Conservation (phyloP, 2,329 filamentous ascomycete species). For the Aspergillus bombycis region DNA sequence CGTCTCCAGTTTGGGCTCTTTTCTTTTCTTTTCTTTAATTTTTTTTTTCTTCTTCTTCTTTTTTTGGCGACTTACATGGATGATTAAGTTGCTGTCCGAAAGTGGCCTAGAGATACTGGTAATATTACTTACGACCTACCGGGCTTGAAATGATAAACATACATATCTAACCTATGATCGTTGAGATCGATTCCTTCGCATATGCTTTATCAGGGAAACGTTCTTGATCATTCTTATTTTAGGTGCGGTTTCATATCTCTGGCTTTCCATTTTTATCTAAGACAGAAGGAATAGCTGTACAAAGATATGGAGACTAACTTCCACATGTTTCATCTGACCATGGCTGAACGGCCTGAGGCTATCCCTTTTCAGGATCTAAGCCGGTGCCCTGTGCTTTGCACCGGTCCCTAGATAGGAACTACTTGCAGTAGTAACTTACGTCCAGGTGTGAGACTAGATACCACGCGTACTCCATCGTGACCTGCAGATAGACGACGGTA, state of each 20-base stretch:
- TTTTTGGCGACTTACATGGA: neutral
- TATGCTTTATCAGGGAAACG: neutral
- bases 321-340: conserved; percentile 17
- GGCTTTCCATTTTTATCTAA: conserved; percentile 9
- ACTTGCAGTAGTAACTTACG: conserved; percentile 19
- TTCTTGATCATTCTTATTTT: neutral
- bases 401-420: conserved; percentile 21
- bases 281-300: neutral
- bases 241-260: neutral
- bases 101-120: neutral
- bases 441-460: neutral
- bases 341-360: conserved; percentile 16
- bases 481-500: neutral
- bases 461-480: neutral
- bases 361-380: conserved; percentile 21
- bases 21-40: neutral
- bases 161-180: neutral
- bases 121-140: neutral
- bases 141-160: neutral
- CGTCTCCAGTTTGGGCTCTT: conserved; percentile 19
- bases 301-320: conserved; percentile 2
- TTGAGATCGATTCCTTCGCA: neutral
- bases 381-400: conserved; percentile 20
- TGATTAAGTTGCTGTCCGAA: neutral
- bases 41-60: neutral